Conservation (phyloP, 768 basidiomycete genomes). For the Rhizopogon salebrosus region DNA sequence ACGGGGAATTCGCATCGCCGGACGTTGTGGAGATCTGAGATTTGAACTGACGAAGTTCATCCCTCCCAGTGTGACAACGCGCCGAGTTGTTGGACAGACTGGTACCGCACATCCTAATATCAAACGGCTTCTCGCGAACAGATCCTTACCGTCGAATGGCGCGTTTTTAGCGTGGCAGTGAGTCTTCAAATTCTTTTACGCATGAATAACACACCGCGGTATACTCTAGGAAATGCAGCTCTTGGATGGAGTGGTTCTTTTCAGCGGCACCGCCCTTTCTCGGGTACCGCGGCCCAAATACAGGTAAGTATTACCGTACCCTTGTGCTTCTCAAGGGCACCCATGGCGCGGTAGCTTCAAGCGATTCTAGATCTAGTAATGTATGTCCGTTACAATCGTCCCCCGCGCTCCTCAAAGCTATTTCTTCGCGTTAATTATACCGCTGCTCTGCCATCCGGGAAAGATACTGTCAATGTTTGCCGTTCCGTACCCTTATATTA, state of each 20-base stretch:
- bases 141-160: not conserved
- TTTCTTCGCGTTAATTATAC: conserved; percentile 12
- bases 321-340: conserved; percentile 4
- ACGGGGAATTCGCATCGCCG: conserved; percentile 28
- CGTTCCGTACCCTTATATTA: conserved; percentile 24
- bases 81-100: not conserved
- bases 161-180: not conserved
- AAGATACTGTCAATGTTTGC: conserved; percentile 12
- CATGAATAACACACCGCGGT: not conserved
- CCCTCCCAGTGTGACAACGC: not conserved
- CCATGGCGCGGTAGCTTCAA: not conserved
- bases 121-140: not conserved
- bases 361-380: not conserved
- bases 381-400: conserved; percentile 3
- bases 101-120: not conserved
- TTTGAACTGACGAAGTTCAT: conserved; percentile 4
- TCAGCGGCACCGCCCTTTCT: conserved; percentile 12
- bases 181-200: not conserved
- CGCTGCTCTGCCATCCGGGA: conserved; percentile 13
- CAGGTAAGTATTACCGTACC: conserved; percentile 1
- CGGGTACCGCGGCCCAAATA: conserved; percentile 9
- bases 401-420: not conserved
- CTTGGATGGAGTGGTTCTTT: not conserved
- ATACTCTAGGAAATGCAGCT: not conserved
- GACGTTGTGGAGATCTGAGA: conserved; percentile 29